Conservation (phyloP, 2,329 filamentous ascomycete species). For the Colletotrichum chrysophilum region DNA sequence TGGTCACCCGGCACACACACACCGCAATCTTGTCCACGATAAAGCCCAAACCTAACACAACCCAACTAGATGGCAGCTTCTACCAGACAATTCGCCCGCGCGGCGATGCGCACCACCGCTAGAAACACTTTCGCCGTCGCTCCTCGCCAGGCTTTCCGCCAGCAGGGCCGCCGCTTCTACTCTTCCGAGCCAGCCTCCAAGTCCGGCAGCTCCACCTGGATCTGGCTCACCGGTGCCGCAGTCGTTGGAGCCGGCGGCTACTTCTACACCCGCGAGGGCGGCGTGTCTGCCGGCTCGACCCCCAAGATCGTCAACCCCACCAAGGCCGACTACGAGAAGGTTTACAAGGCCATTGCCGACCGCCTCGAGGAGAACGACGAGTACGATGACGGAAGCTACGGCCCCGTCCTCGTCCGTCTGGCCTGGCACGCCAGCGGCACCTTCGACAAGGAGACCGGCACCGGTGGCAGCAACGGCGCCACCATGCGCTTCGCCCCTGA, state of each 20-base stretch:
- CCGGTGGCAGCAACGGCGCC: constrained; percentile 93
- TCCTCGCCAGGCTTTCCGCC: constrained; percentile 73
- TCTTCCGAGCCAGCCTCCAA: constrained; percentile 68
- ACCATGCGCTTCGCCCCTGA: constrained; percentile 97
- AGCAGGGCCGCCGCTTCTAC: constrained; percentile 79
- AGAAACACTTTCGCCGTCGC: constrained; percentile 65
- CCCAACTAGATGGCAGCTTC: constrained; percentile 14
- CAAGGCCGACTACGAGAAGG: constrained; percentile 90
- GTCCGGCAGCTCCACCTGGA: constrained; percentile 51
- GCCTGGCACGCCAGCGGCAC: constrained; percentile 96
- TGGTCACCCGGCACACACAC: not conserved
- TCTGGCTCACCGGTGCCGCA: constrained; percentile 65
- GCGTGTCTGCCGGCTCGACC: constrained; percentile 48
- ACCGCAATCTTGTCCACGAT: not conserved
- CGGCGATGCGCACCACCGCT: constrained; percentile 63
- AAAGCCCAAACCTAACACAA: not conserved
- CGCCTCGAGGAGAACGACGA: constrained; percentile 87
- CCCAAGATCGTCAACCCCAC: constrained; percentile 68
- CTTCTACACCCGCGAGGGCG: constrained; percentile 68
- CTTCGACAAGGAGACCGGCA: constrained; percentile 85
- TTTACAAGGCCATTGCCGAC: constrained; percentile 86
- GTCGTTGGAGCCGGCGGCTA: constrained; percentile 67
- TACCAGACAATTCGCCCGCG: constrained; percentile 56
- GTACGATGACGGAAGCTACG: constrained; percentile 96
- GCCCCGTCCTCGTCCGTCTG: constrained; percentile 86